A percentile compares a stretch with the other conserved stretches of the same genome.
phyloP scores from a whole-genome alignment of 2,329 filamentous ascomycete species.

The Pestalotiopsis sp. region DNA sequence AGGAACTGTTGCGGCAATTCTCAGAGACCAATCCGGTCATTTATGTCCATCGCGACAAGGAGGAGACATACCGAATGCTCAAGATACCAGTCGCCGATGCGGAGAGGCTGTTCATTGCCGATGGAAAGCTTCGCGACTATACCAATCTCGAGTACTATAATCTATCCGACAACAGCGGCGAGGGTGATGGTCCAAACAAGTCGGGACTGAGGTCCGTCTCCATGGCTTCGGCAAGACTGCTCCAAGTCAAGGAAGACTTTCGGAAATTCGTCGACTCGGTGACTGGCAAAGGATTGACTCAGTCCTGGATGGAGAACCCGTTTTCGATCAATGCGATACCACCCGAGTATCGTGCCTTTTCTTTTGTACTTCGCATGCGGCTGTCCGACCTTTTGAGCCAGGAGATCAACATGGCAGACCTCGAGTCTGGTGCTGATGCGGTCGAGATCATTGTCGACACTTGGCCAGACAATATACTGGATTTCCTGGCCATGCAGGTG shows the following conservation, averaged over 20 bases:
- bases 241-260: constrained; percentile 63
- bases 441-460: constrained; percentile 63
- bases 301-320: constrained; percentile 59
- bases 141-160: constrained; percentile 77
- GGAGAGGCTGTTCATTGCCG: constrained; percentile 57
- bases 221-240: constrained; percentile 58
- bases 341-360: constrained; percentile 59
- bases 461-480: constrained; percentile 53
- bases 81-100: constrained; percentile 49
- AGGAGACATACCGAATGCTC: constrained; percentile 62
- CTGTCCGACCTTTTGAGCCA: constrained; percentile 58
- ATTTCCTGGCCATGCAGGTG: constrained; percentile 56
- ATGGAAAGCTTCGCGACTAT: constrained; percentile 60
- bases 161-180: constrained; percentile 50
- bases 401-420: constrained; percentile 51
- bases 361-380: constrained; percentile 64
- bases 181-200: constrained; percentile 29
- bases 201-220: constrained; percentile 42
- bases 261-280: constrained; percentile 61
- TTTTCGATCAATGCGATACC: constrained; percentile 63
- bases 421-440: constrained; percentile 62
- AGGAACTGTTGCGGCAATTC: constrained; percentile 60
- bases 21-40: constrained; percentile 69
- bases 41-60: constrained; percentile 67
- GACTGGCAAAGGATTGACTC: constrained; percentile 53